Evolutionary conservation across 371 early-diverging fungal genomes (phyloP), one percentile per base, ranked within the genome.

Genomic region (Circinella minor): DNA sequence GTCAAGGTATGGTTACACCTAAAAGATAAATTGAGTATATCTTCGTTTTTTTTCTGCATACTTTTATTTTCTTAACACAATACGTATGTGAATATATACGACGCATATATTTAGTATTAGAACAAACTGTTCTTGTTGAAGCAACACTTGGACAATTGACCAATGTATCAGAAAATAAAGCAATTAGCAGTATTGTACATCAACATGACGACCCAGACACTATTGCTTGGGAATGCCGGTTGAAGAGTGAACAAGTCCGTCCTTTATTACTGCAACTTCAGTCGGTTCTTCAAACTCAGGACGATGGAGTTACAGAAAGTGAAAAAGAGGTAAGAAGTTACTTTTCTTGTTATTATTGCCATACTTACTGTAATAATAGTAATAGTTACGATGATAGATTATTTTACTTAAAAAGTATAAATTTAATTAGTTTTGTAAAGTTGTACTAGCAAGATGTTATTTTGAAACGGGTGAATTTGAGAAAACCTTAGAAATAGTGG

Each of bases 241-340:
- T 65, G 37, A 54, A 65, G 17, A 36, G 34, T 34, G 48, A 65
- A 71, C 75, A 62, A 64, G 71, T 59, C 34, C 68, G 27, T 65
- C 77, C 59, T 36, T 65, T 34, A 34, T 65, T 34, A 39, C 73
- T 9, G 65, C 74, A 67, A 39, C 61, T 67, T 8, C 61, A 67
- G 68, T 43, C 68, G 61, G 68, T 60, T 43, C 68, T 67, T 51
- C 47, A 67, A 59, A 43, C 68, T 59, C 43, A 59, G 27, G 79
- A 96, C 96, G 85, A 97, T 90, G 84, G 79, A 79, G 91, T 98
- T 97, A 88, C 98, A 94, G 73, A 99, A 92, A 88, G 99, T 94
- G 79, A 99, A 93, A 64, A 98, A 97, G 73, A 99, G 86, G 91
- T 99, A 99, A 43, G 27, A 27, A 27, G 27, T 27, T 27, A 27